These are phyloP conservation scores for Chaetomium sp. DNA, from an alignment of 2,329 filamentous ascomycete genomes.

Conservation along the genomic window DNA sequence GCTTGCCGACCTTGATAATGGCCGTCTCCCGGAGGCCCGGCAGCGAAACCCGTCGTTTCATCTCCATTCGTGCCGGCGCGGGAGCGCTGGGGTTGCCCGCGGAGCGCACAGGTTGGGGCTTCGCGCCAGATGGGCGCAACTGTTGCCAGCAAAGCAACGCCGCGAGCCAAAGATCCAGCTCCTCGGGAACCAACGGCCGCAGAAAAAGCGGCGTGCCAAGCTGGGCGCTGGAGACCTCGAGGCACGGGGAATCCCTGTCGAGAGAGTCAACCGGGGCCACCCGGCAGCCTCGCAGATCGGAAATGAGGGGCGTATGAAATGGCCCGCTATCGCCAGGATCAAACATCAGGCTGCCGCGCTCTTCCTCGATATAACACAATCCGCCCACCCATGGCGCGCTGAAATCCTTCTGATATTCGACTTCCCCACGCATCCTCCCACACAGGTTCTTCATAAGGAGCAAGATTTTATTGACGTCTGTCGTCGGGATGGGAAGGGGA, in stretches of 20 bases:
- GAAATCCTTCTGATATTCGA: conserved; percentile 62
- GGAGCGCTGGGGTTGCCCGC: conserved; percentile 31
- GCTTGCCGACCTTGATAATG: conserved; percentile 92
- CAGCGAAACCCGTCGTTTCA: conserved; percentile 38
- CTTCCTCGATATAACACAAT: conserved; percentile 72
- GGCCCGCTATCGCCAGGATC: conserved; percentile 61
- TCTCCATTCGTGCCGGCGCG: conserved; percentile 32
- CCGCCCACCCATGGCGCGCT: conserved; percentile 60
- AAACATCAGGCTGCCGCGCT: conserved; percentile 67
- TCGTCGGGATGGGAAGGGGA: conserved; percentile 52
- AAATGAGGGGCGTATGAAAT: conserved; percentile 61
- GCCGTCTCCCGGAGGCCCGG: conserved; percentile 56
- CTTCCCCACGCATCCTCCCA: conserved; percentile 71
- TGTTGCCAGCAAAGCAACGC: conserved; percentile 78
- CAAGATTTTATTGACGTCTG: conserved; percentile 65
- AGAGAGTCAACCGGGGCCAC: conserved; percentile 51
- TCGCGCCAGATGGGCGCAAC: conserved; percentile 53
- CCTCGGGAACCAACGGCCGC: conserved; percentile 55
- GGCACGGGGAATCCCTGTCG: conserved; percentile 40
- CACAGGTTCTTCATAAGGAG: conserved; percentile 71
- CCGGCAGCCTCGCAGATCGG: conserved; percentile 67
- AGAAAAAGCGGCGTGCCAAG: conserved; percentile 57
- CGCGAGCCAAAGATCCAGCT: conserved; percentile 74
- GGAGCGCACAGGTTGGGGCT: conserved; percentile 42
- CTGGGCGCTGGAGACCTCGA: conserved; percentile 50